Evolutionary conservation across 2,329 filamentous ascomycete genomes (phyloP).

Genomic region (Tolypocladium guangdongense): DNA sequence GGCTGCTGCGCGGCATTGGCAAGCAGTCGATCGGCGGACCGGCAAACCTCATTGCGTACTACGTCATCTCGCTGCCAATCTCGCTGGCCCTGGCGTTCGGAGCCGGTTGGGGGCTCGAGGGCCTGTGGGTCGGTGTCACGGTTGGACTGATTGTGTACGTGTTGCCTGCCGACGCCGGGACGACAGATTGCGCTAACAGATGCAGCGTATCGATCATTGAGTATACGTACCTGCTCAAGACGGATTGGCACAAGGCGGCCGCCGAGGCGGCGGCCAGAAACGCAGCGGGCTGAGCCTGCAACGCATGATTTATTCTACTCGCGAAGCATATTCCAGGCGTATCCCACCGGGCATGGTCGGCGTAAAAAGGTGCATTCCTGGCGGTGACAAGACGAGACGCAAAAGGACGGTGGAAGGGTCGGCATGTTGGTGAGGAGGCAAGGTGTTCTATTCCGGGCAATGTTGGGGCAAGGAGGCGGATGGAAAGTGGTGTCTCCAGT

Average conservation of each 20-base stretch:
- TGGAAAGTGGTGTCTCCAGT: neutral
- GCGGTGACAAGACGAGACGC: neutral
- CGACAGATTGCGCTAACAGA: neutral
- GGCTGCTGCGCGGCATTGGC: slow-evolving; percentile 76
- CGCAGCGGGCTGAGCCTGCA: slow-evolving; percentile 25
- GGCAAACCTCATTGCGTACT: slow-evolving; percentile 78
- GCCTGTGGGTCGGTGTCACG: slow-evolving; percentile 72
- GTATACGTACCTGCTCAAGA: slow-evolving; percentile 39
- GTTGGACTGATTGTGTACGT: slow-evolving; percentile 56
- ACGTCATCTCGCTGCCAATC: slow-evolving; percentile 73
- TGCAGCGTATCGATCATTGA: slow-evolving; percentile 40
- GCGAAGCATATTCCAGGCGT: neutral
- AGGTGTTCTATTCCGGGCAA: neutral
- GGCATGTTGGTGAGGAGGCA: neutral
- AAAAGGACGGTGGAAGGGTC: neutral
- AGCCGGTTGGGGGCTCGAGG: slow-evolving; percentile 63
- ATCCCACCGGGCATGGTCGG: neutral
- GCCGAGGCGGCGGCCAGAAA: slow-evolving; percentile 43
- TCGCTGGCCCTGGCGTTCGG: slow-evolving; percentile 71
- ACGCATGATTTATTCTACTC: neutral
- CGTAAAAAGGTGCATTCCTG: neutral
- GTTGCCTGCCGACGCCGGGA: neutral
- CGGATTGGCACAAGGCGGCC: slow-evolving; percentile 43
- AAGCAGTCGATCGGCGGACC: slow-evolving; percentile 85
- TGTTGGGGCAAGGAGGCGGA: too few relatives aligned